Percentiles rank a stretch among this genome's conserved stretches.
These are phyloP conservation scores for Pythium grandisporangium DNA, from an alignment of 352 stramenopile genomes.

Conservation along the genomic window DNA sequence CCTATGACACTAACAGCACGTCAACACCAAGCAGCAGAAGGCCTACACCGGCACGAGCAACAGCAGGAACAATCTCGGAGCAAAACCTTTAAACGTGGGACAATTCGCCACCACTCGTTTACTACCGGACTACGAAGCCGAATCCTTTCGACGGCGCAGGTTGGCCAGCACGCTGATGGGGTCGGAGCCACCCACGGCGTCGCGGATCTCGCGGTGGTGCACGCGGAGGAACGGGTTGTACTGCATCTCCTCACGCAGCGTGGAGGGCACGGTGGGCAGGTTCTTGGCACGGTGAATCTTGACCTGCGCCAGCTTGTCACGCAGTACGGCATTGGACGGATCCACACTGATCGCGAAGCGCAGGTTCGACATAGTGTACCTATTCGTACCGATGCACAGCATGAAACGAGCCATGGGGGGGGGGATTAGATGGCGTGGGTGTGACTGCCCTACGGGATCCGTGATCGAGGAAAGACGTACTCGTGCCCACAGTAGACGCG, in stretches of 20 bases:
- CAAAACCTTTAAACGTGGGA: no score
- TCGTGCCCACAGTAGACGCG: constrained; percentile 87
- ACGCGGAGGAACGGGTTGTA: constrained; percentile 85
- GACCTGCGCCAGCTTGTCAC: constrained; percentile 79
- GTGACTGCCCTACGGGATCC: no score
- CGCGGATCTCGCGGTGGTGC: constrained; percentile 76
- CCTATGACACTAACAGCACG: no score
- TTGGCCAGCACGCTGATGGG: constrained; percentile 76
- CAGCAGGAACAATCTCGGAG: no score
- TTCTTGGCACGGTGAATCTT: constrained; percentile 73
- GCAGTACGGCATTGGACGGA: constrained; percentile 82
- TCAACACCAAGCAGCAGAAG: no score
- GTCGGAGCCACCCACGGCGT: constrained; percentile 66
- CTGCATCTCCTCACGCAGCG: constrained; percentile 78
- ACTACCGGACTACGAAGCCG: constrained; percentile 43
- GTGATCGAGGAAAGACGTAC: no score
- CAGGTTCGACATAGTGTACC: constrained; percentile 91
- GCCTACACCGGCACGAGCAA: no score
- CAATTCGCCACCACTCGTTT: no score
- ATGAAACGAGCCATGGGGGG: no score
- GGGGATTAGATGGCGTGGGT: no score
- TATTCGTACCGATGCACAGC: no score
- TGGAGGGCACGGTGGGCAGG: constrained; percentile 89
- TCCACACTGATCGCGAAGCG: constrained; percentile 91
- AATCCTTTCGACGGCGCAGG: constrained; percentile 67